Percentiles rank a stretch among this genome's conserved stretches.
These are phyloP conservation scores for Boletellus emodensis DNA, from an alignment of 768 basidiomycete genomes.

Conservation along the genomic window DNA sequence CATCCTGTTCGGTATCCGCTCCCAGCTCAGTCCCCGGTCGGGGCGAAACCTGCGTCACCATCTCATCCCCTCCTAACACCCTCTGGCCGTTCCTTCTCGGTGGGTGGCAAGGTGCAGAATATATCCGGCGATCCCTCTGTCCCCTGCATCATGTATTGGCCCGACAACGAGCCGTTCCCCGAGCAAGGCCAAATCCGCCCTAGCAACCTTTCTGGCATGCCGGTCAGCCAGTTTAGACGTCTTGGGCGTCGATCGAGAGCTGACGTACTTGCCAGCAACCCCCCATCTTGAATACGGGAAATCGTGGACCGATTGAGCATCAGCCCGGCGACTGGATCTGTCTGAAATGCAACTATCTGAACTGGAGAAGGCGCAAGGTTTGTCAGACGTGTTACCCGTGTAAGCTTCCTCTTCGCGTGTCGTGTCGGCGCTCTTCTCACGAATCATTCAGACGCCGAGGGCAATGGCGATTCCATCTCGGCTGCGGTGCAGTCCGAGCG, in stretches of 20 bases:
- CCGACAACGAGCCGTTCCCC: slow-evolving; percentile 82
- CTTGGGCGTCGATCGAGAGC: not conserved
- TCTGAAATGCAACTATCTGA: slow-evolving; percentile 79
- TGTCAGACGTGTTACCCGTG: slow-evolving; percentile 88
- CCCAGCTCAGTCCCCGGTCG: slow-evolving; percentile 17
- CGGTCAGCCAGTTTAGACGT: slow-evolving; percentile 37
- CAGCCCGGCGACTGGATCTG: slow-evolving; percentile 84
- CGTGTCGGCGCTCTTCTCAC: slow-evolving; percentile 12
- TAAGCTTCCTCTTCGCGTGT: slow-evolving; percentile 35
- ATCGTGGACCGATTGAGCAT: slow-evolving; percentile 83
- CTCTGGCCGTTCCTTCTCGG: slow-evolving; percentile 71
- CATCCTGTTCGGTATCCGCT: slow-evolving; percentile 26
- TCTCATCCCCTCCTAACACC: slow-evolving; percentile 78
- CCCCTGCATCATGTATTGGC: slow-evolving; percentile 88
- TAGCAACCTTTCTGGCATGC: slow-evolving; percentile 46
- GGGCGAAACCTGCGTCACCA: slow-evolving; percentile 36
- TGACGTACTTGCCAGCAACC: slow-evolving; percentile 50
- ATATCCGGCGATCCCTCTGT: slow-evolving; percentile 65
- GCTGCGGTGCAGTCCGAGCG: slow-evolving; percentile 82
- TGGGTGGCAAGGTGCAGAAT: slow-evolving; percentile 78
- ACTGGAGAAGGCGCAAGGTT: slow-evolving; percentile 84
- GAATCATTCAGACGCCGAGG: slow-evolving; percentile 63
- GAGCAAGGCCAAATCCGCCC: slow-evolving; percentile 78
- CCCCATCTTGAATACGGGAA: slow-evolving; percentile 85
- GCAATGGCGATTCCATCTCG: slow-evolving; percentile 84